These are phyloP conservation scores for Mycosphaerella sp. DNA, from an alignment of 2,329 filamentous ascomycete genomes.

Conservation along the genomic window DNA sequence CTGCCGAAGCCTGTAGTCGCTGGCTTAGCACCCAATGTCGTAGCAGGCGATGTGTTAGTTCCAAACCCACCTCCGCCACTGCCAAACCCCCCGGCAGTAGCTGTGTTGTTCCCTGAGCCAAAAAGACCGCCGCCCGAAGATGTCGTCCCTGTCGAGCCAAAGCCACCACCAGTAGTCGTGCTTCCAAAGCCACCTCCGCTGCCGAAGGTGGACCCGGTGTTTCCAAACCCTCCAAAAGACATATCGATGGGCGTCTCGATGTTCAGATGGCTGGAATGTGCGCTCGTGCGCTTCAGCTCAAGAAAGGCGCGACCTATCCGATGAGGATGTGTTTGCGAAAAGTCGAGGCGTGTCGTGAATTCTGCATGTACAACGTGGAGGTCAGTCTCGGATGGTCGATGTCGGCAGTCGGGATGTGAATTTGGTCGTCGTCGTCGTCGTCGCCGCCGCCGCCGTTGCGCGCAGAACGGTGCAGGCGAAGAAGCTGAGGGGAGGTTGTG, in stretches of 20 bases:
- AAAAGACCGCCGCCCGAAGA: slow-evolving; percentile 23
- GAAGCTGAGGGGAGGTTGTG: not conserved
- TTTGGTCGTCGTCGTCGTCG: not conserved
- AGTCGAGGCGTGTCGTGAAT: not conserved
- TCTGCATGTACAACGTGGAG: not conserved
- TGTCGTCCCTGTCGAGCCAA: slow-evolving; percentile 21
- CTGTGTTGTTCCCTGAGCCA: slow-evolving; percentile 23
- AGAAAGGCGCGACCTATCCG: slow-evolving; percentile 7
- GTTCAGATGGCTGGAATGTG: slow-evolving; percentile 1
- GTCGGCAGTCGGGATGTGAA: not conserved
- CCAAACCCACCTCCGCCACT: slow-evolving; percentile 19
- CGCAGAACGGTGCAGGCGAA: not conserved
- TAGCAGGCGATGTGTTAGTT: slow-evolving; percentile 9
- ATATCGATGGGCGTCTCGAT: slow-evolving; percentile 6
- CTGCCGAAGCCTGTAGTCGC: slow-evolving; percentile 21
- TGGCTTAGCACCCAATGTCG: slow-evolving; percentile 27
- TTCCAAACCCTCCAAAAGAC: slow-evolving; percentile 23
- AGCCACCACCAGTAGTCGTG: slow-evolving; percentile 17
- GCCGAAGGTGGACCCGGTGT: slow-evolving; percentile 17
- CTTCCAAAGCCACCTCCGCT: slow-evolving; percentile 24
- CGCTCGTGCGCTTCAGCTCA: slow-evolving; percentile 33
- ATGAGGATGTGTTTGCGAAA: not conserved
- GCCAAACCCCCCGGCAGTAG: slow-evolving; percentile 25
- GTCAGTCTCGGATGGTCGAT: not conserved
- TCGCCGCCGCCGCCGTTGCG: not conserved